Conservation (phyloP, 208 protist species). For the Entamoeba invadens region DNA sequence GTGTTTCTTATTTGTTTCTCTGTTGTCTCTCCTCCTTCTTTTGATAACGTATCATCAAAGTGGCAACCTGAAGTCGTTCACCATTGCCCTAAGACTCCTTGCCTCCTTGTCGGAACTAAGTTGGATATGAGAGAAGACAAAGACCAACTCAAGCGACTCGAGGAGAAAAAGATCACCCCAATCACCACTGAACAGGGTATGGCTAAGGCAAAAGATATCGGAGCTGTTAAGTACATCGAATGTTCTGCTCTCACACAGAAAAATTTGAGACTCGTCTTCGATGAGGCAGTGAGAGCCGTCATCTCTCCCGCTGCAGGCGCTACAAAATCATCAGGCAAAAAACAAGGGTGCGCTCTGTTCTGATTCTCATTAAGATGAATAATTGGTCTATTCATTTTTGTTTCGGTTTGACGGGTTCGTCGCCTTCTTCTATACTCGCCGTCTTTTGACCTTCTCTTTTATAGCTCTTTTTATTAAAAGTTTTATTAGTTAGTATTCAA, state of each 20-base stretch:
- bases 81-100: constrained; percentile 31
- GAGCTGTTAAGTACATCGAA: constrained; percentile 59
- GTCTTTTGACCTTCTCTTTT: too few relatives aligned
- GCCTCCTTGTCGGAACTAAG: constrained; percentile 48
- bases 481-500: too few relatives aligned
- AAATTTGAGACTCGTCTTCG: constrained; percentile 58
- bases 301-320: not conserved
- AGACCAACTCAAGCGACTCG: constrained; percentile 11
- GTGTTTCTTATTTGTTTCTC: constrained; percentile 61
- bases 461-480: too few relatives aligned
- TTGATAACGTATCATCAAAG: constrained; percentile 52
- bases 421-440: too few relatives aligned
- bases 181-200: constrained; percentile 40
- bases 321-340: not conserved
- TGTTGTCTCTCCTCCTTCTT: constrained; percentile 43
- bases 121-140: constrained; percentile 38
- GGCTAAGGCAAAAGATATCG: constrained; percentile 49
- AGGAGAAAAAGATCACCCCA: not conserved
- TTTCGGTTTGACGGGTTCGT: not conserved
- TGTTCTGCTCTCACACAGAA: constrained; percentile 65
- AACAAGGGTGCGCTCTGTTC: not conserved
- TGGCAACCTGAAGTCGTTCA: constrained; percentile 25
- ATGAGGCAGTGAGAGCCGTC: constrained; percentile 49
- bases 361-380: too few relatives aligned
- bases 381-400: not conserved